A percentile compares a stretch with the other conserved stretches of the same genome.
These are phyloP conservation scores for Panicum miliaceum DNA, from an alignment of 176 grass and related monocot genomes.

Conservation along the genomic window DNA sequence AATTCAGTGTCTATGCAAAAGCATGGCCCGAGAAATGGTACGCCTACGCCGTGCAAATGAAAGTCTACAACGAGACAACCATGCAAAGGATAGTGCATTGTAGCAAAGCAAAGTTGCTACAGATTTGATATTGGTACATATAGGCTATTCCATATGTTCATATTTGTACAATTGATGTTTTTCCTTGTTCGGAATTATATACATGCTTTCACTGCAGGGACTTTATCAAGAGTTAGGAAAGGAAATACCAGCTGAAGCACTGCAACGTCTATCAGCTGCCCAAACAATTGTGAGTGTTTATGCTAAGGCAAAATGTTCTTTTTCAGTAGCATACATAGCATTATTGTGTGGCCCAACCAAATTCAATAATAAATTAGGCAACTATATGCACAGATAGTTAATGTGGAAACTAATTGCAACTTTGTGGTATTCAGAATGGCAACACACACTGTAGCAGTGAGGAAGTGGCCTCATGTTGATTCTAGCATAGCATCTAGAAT, in stretches of 20 bases:
- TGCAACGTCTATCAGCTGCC: not conserved
- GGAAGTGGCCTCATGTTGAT: too few species aligned
- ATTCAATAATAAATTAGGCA: too few species aligned
- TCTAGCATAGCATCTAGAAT: too few species aligned
- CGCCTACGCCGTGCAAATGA: not conserved
- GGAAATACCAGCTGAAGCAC: not conserved
- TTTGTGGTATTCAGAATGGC: too few species aligned
- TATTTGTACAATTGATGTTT: not conserved
- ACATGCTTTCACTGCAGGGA: not conserved
- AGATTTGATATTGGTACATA: not conserved
- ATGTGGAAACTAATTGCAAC: too few species aligned
- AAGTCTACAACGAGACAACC: not conserved
- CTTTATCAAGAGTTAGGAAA: not conserved
- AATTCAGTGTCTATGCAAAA: not conserved
- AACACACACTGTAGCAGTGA: too few species aligned
- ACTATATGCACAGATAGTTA: too few species aligned
- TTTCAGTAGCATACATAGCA: too few species aligned
- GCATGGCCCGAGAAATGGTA: not conserved
- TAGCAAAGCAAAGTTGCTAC: not conserved
- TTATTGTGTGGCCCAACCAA: too few species aligned
- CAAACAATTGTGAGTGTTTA: not conserved
- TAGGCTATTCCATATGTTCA: not conserved
- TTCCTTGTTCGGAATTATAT: not conserved
- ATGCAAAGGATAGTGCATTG: not conserved
- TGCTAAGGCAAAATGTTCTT: not conserved